A percentile compares a stretch with the other conserved stretches of the same genome.
Evolutionary conservation across 192 early-diverging fungal genomes (phyloP).

Genomic region (Dimargaris cristalligena): DNA sequence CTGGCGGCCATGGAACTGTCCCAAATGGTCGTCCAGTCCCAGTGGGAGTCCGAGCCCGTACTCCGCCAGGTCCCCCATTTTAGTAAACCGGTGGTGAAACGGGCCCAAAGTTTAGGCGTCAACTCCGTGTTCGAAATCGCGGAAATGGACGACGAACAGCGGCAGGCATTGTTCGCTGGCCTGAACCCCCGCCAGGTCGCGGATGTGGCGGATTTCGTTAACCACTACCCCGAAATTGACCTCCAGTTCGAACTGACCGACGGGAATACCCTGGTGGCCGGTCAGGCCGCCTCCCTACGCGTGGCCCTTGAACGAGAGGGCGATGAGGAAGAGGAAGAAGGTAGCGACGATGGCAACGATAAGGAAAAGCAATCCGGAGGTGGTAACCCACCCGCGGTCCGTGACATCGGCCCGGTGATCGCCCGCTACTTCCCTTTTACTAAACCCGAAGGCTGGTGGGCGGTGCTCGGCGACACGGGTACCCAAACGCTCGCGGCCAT

Average conservation of each 20-base stretch:
- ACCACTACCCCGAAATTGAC: conserved; percentile 88
- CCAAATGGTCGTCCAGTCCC: conserved; percentile 93
- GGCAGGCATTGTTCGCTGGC: conserved; percentile 37
- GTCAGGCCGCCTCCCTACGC: conserved; percentile 43
- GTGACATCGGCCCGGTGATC: conserved; percentile 56
- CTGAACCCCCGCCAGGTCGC: conserved; percentile 46
- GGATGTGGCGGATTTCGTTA: conserved; percentile 73
- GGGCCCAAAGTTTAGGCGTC: conserved; percentile 48
- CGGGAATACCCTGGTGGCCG: conserved; percentile 40
- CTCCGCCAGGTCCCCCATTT: conserved; percentile 88
- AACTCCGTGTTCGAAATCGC: conserved; percentile 83
- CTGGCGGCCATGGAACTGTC: conserved; percentile 89
- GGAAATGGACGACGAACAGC: conserved; percentile 83
- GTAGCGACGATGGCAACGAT: conserved; percentile 20
- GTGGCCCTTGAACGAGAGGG: conserved; percentile 69
- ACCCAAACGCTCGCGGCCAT: conserved; percentile 70
- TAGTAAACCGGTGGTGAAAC: conserved; percentile 46
- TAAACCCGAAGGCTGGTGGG: conserved; percentile 96
- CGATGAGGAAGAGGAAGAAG: conserved; percentile 52
- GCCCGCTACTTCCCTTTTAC: conserved; percentile 83
- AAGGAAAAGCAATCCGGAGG: too few species aligned
- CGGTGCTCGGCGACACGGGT: conserved; percentile 71
- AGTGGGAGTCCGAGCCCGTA: conserved; percentile 87
- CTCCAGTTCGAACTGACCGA: conserved; percentile 50
- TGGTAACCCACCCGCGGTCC: background rate